A percentile compares a stretch with the other conserved stretches of the same genome.
Conservation (phyloP, 306 rosid genomes). For the Heteromeles arbutifolia region DNA sequence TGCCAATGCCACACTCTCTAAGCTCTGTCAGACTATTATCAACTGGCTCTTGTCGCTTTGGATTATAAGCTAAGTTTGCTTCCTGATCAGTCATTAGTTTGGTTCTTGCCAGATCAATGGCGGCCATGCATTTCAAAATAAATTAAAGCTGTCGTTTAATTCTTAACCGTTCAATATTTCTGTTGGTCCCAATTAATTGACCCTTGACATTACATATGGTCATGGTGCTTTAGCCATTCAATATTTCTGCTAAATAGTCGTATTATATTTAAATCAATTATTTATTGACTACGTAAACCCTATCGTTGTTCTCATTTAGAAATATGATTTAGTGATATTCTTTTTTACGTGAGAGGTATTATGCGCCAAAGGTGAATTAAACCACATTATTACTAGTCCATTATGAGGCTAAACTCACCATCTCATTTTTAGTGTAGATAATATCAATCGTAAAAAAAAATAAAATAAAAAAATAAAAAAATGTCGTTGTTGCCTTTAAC, state of each 20-base stretch:
- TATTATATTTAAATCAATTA: no score
- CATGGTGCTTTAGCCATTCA: neutral
- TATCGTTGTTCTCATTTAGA: no score
- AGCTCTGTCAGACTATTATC: neutral
- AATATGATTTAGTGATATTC: rapidly evolving
- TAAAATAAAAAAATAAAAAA: no score
- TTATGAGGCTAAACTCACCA: rapidly evolving
- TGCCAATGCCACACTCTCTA: neutral
- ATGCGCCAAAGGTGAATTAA: rapidly evolving
- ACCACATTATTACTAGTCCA: rapidly evolving
- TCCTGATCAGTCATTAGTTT: neutral
- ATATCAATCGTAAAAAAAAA: no score
- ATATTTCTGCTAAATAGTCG: no score
- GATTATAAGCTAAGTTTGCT: neutral
- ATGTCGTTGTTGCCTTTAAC: no score
- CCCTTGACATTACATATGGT: neutral
- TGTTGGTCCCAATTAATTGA: neutral
- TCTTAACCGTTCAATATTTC: neutral
- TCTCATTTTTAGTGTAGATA: no score
- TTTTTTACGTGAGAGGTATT: no score
- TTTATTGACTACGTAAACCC: no score
- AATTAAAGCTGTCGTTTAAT: no score
- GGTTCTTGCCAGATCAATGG: neutral
- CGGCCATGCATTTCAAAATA: neutral
- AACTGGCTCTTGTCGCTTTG: neutral